These are phyloP conservation scores for Rhizophora apiculata DNA, from an alignment of 345 rosid species.

Conservation along the genomic window DNA sequence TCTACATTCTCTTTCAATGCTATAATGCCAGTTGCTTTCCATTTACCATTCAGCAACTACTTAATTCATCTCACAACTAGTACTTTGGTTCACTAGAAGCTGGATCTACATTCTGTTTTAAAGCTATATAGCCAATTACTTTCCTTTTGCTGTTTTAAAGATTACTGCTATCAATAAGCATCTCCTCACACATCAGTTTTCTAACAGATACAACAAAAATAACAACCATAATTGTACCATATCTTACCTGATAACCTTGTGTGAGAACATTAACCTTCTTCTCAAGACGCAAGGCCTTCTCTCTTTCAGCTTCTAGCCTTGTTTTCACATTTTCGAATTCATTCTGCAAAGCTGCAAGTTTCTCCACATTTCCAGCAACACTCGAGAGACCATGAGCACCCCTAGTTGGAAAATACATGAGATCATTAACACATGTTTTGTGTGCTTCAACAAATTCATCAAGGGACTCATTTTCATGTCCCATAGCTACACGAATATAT, in stretches of 20 bases:
- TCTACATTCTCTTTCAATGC: too few relatives aligned
- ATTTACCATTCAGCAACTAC: too few relatives aligned
- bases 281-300: slow-evolving; percentile 80
- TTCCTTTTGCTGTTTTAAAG: too few relatives aligned
- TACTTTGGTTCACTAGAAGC: too few relatives aligned
- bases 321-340: slow-evolving; percentile 70
- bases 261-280: slow-evolving; percentile 75
- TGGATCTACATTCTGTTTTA: too few relatives aligned
- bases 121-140: too few relatives aligned
- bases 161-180: too few relatives aligned
- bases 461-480: slow-evolving; percentile 77
- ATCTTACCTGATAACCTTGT: slow-evolving; percentile 88
- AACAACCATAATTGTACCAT: not conserved
- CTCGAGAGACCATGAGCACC: slow-evolving; percentile 84
- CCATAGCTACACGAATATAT: slow-evolving; percentile 76
- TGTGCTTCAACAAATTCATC: slow-evolving; percentile 90
- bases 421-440: slow-evolving; percentile 80
- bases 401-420: slow-evolving; percentile 93
- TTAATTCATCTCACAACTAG: too few relatives aligned
- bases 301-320: slow-evolving; percentile 78
- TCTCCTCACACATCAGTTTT: too few relatives aligned
- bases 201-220: not conserved
- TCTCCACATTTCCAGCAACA: slow-evolving; percentile 89
- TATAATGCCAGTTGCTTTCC: too few relatives aligned
- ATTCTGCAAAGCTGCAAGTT: slow-evolving; percentile 76